Conservation (phyloP, 768 basidiomycete species). For the Auriscalpium orientale region DNA sequence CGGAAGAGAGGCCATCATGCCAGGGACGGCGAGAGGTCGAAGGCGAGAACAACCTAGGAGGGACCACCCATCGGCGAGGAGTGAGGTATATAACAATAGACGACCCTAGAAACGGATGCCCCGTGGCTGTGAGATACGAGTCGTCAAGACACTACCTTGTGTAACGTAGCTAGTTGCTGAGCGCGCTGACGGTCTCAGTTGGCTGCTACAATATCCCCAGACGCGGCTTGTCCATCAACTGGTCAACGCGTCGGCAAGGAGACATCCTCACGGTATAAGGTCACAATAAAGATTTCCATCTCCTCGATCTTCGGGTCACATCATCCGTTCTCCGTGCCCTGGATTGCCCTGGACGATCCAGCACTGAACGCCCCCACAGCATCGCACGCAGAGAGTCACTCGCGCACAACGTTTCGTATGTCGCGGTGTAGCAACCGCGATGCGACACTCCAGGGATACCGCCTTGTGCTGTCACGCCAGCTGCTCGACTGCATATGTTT, state of each 20-base stretch:
- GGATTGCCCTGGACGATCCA: no score
- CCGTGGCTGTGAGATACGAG: slow-evolving; percentile 9
- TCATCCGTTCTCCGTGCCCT: no score
- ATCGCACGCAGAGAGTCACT: no score
- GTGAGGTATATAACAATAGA: slow-evolving; percentile 11
- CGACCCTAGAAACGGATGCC: slow-evolving; percentile 13
- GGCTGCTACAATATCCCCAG: slow-evolving; percentile 1
- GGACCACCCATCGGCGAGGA: neutral
- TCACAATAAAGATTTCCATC: neutral
- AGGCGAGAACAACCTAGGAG: slow-evolving; percentile 10
- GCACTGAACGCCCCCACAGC: no score
- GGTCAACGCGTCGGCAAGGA: slow-evolving; percentile 17
- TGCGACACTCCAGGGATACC: no score
- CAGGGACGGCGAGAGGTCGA: slow-evolving; percentile 17
- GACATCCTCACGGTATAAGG: slow-evolving; percentile 2
- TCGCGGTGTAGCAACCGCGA: no score
- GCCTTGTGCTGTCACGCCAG: no score
- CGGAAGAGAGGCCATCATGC: slow-evolving; percentile 62
- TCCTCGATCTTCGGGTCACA: no score
- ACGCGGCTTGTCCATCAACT: slow-evolving; percentile 7
- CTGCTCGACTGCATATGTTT: no score
- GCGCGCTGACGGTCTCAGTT: slow-evolving; percentile 10
- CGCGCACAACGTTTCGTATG: no score
- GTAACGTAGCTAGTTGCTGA: slow-evolving; percentile 14
- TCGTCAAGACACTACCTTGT: slow-evolving; percentile 11